Conservation (phyloP, 495 filamentous ascomycete species). For the Cercophora scortea region DNA sequence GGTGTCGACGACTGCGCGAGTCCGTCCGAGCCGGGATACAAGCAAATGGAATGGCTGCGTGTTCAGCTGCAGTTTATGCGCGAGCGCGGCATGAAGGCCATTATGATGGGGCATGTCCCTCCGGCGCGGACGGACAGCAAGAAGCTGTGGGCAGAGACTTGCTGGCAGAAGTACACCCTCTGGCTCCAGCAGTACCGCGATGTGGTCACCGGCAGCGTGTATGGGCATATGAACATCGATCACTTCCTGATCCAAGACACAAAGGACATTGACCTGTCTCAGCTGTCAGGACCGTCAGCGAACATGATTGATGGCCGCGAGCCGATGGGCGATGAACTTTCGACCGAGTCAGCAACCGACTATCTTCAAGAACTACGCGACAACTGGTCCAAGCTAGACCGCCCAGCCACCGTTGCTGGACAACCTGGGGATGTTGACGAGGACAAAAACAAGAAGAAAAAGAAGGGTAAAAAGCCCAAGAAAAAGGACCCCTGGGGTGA, state of each 20-base stretch:
- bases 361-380: constrained; percentile 76
- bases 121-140: constrained; percentile 80
- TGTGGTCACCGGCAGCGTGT: constrained; percentile 69
- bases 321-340: constrained; percentile 47
- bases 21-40: constrained; percentile 74
- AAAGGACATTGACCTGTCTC: constrained; percentile 55
- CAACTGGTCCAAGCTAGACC: constrained; percentile 67
- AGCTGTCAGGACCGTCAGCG: constrained; percentile 36
- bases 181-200: constrained; percentile 89
- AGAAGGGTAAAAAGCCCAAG: constrained; percentile 35
- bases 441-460: constrained; percentile 22
- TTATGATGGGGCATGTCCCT: constrained; percentile 89
- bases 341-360: constrained; percentile 54
- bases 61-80: constrained; percentile 81
- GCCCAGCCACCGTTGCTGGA: constrained; percentile 33
- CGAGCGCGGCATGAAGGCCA: constrained; percentile 82
- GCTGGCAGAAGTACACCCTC: constrained; percentile 96
- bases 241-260: constrained; percentile 94
- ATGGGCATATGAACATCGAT: constrained; percentile 98
- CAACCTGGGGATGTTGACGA: constrained; percentile 28
- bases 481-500: constrained; percentile 61
- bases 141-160: constrained; percentile 79
- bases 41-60: constrained; percentile 96
- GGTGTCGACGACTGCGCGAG: constrained; percentile 82
- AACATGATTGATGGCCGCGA: constrained; percentile 17